Conservation (phyloP, 495 filamentous ascomycete species). For the Neurospora sp. region DNA sequence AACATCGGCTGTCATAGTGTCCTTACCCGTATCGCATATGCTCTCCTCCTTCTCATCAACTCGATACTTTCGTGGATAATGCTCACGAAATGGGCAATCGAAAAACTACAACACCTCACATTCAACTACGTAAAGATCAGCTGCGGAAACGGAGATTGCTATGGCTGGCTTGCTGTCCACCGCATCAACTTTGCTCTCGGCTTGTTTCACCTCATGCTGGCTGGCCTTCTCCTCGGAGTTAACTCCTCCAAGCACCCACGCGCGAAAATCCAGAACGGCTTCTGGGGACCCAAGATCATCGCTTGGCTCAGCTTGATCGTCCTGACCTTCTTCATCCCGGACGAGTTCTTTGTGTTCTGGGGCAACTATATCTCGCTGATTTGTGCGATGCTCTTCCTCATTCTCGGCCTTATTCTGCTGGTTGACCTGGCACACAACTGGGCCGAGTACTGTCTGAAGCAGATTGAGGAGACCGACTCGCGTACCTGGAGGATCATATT, state of each 20-base stretch:
- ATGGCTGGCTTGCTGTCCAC: constrained; percentile 93
- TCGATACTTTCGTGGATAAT: constrained; percentile 96
- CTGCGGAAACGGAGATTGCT: constrained; percentile 83
- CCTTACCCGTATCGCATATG: constrained; percentile 94
- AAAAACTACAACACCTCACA: constrained; percentile 82
- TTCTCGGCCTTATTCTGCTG: constrained; percentile 83
- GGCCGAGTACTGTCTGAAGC: constrained; percentile 89
- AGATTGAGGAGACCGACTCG: constrained; percentile 87
- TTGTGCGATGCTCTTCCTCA: constrained; percentile 85
- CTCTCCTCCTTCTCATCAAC: constrained; percentile 90
- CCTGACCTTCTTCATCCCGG: constrained; percentile 88
- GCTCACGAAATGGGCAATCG: constrained; percentile 97
- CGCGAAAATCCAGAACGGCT: constrained; percentile 86
- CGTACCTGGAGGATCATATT: constrained; percentile 72
- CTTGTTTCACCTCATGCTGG: constrained; percentile 81
- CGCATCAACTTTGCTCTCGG: constrained; percentile 96
- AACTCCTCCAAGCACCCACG: constrained; percentile 77
- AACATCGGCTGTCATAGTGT: constrained; percentile 44
- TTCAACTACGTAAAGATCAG: constrained; percentile 91
- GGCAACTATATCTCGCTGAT: constrained; percentile 87
- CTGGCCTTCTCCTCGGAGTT: constrained; percentile 75
- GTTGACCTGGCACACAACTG: constrained; percentile 96
- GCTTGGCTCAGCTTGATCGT: constrained; percentile 81
- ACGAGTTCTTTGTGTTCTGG: constrained; percentile 90
- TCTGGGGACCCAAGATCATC: constrained; percentile 73